Evolutionary conservation across 805 yeast genomes (phyloP).

Genomic region (Zygosaccharomyces gambellarensis): DNA sequence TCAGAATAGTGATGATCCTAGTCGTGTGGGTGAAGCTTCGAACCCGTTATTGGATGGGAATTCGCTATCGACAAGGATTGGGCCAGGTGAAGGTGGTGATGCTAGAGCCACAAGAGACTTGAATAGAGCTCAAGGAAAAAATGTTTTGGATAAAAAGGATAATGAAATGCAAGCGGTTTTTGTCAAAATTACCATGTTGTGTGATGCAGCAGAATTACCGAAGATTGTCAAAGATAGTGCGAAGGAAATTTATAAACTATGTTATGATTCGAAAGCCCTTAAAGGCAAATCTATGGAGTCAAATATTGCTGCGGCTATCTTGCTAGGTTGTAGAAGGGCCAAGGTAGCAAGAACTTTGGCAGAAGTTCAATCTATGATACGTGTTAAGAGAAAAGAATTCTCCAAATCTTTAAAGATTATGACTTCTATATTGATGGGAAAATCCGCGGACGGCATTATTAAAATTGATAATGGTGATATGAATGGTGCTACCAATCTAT

Average conservation of each 20-base stretch:
- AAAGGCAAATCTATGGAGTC: constrained; percentile 90
- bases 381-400: constrained; percentile 90
- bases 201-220: constrained; percentile 94
- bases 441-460: constrained; percentile 36
- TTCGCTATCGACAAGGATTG: constrained; percentile 90
- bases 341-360: constrained; percentile 90
- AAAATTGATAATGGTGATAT: constrained; percentile 43
- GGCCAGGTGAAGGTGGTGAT: constrained; percentile 83
- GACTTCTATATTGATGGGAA: constrained; percentile 56
- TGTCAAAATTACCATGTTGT: constrained; percentile 87
- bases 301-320: constrained; percentile 93
- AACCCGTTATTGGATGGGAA: constrained; percentile 88
- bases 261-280: constrained; percentile 77
- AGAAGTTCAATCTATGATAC: constrained; percentile 92
- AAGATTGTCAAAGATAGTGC: constrained; percentile 96
- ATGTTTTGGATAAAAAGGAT: constrained; percentile 82
- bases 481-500: constrained; percentile 85
- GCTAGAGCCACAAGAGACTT: constrained; percentile 80
- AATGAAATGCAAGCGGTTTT: constrained; percentile 84
- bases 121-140: constrained; percentile 82
- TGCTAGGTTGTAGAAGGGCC: constrained; percentile 91
- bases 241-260: constrained; percentile 89
- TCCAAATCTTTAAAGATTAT: constrained; percentile 86
- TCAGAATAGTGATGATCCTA: constrained; percentile 96
- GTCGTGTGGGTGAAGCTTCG: constrained; percentile 99